Conservation (phyloP, 495 filamentous ascomycete species). For the Daldinia grandis region DNA sequence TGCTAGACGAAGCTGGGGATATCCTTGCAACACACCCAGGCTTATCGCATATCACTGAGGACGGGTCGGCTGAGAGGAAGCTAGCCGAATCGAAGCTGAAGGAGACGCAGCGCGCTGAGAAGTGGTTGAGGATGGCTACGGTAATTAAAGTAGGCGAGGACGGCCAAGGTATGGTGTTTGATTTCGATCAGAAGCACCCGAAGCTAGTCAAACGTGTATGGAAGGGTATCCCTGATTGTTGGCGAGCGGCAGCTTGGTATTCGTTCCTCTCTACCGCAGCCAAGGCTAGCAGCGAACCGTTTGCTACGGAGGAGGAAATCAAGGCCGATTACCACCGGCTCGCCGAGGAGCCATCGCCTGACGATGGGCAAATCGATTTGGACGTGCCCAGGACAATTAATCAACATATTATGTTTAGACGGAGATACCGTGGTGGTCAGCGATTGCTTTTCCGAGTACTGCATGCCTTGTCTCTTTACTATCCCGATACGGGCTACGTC, state of each 20-base stretch:
- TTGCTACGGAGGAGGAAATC: slow-evolving; percentile 73
- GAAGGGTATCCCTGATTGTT: slow-evolving; percentile 98
- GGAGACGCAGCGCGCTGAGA: slow-evolving; percentile 86
- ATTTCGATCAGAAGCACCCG: slow-evolving; percentile 83
- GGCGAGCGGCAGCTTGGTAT: slow-evolving; percentile 93
- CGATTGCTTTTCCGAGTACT: slow-evolving; percentile 91
- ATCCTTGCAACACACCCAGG: slow-evolving; percentile 85
- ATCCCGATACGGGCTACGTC: slow-evolving; percentile 92
- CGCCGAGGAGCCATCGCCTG: slow-evolving; percentile 75
- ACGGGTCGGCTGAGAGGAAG: slow-evolving; percentile 65
- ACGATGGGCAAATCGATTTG: slow-evolving; percentile 97
- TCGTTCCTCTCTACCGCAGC: slow-evolving; percentile 89
- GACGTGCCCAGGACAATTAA: slow-evolving; percentile 96
- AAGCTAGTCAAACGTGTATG: slow-evolving; percentile 92
- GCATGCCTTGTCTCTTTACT: slow-evolving; percentile 89
- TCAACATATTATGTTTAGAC: slow-evolving; percentile 96
- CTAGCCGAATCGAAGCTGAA: slow-evolving; percentile 73
- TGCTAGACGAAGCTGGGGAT: slow-evolving; percentile 85
- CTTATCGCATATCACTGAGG: slow-evolving; percentile 66
- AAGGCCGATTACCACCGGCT: slow-evolving; percentile 73
- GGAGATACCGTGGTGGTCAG: slow-evolving; percentile 89
- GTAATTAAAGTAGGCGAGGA: slow-evolving; percentile 60
- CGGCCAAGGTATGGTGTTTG: slow-evolving; percentile 87
- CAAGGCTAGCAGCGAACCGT: slow-evolving; percentile 64
- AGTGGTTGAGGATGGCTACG: slow-evolving; percentile 97